Evolutionary conservation across 495 filamentous ascomycete species (phyloP), one percentile per base, ranked within the genome.

Genomic region (Penicillium ochrochloron): DNA sequence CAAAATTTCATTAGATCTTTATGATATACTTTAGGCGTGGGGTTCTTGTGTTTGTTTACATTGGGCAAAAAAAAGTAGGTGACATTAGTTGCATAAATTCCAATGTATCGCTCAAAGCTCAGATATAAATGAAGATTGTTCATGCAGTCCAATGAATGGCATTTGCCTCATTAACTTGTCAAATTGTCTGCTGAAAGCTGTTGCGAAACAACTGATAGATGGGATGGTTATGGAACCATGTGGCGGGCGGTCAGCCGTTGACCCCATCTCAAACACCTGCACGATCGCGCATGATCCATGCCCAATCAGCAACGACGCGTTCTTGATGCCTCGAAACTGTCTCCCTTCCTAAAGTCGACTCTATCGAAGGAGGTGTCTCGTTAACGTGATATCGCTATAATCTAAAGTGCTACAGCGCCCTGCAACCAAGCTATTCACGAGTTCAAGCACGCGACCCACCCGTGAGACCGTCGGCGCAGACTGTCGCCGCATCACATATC

Each of bases 291-390:
- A 50, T n/a, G n/a, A n/a, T 34, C 29, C 48, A 25, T 48, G 25
- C 8, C 23, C 44, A 31, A 59, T 50, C 48, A 14, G 27, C 15
- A 19, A 60, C 17, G 31, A 61, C 63, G 52, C 63, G 58, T 57
- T 35, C 33, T 10, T 8, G 31, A 57, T 35, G 39, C 54, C 29
- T 33, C 51, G 5, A 34, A 60, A 19, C 21, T 21, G 41, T 7
- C 25, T 5, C 31, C n/a, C 3, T 25, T 11, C 14, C 11, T 19
- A 9, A 15, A 60, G 11, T 41, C 46, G 11, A 11, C 27, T n/a
- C 4, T 23, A 8, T 10, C 31, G 19, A 34, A 59, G 17, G 2
- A 0, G 19, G 2, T n/a, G 11, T 15, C n/a, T 10, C n/a, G 37
- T 37, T 15, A 1, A 50, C 9, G 19, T 46, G 34, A 9, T 29